Percentiles rank a stretch among this genome's conserved stretches.
Evolutionary conservation across 805 yeast species (phyloP).

Genomic region (Ogataea kodamae): DNA sequence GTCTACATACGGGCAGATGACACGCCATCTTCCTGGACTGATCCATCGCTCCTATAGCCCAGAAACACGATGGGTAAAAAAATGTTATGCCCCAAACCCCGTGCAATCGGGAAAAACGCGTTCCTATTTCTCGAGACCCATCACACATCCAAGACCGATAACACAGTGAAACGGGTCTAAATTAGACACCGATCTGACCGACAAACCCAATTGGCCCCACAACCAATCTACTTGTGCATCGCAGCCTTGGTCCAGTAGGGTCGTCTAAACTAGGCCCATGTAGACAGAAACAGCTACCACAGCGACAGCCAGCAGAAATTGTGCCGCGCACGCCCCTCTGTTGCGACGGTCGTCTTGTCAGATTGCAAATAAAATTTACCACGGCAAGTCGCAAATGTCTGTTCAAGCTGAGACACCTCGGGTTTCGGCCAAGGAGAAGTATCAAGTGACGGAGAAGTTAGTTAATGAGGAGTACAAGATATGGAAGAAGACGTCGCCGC

Average conservation of each 20-base stretch:
- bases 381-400: too few species aligned
- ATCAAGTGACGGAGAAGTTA: constrained; percentile 57
- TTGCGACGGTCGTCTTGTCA: too few species aligned
- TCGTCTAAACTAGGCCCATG: too few species aligned
- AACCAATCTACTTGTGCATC: too few species aligned
- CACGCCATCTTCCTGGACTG: too few species aligned
- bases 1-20: too few species aligned
- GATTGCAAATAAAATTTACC: too few species aligned
- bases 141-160: constrained; percentile 7
- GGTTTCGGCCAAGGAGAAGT: constrained; percentile 32
- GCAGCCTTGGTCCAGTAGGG: too few species aligned
- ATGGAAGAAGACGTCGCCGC: constrained; percentile 84
- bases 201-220: too few species aligned
- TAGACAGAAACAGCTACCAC: too few species aligned
- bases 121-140: constrained; percentile 5
- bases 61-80: too few species aligned
- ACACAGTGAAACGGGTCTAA: constrained; percentile 5
- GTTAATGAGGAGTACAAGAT: constrained; percentile 73
- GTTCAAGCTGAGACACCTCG: constrained; percentile 11
- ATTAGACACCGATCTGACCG: constrained; percentile 9
- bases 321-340: constrained; percentile 1
- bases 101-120: constrained; percentile 10
- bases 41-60: too few species aligned
- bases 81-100: constrained; percentile 3
- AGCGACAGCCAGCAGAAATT: constrained; percentile 1